Percentiles rank a stretch among this genome's conserved stretches.
Conservation (phyloP, 345 rosid genomes). For the Abelmoschus esculentus region DNA sequence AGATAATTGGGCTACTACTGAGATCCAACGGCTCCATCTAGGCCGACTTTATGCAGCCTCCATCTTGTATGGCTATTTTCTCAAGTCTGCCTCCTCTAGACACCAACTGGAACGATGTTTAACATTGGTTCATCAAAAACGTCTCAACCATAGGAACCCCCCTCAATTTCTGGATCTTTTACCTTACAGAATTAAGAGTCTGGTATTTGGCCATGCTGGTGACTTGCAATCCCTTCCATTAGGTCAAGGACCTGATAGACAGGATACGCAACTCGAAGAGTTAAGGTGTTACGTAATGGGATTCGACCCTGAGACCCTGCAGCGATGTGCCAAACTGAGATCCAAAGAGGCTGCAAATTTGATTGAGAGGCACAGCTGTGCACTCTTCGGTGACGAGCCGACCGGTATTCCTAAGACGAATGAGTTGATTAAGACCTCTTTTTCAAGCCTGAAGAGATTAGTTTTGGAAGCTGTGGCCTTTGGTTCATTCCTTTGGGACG, state of each 20-base stretch:
- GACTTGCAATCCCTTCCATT: slow-evolving; percentile 12
- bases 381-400: slow-evolving; percentile 56
- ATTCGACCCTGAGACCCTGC: slow-evolving; percentile 61
- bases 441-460: slow-evolving; percentile 78
- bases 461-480: slow-evolving; percentile 89
- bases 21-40: slow-evolving; percentile 45
- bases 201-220: slow-evolving; percentile 32
- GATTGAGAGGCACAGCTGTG: slow-evolving; percentile 66
- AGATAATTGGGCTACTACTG: slow-evolving; percentile 79
- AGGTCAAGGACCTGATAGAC: slow-evolving; percentile 19
- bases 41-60: slow-evolving; percentile 55
- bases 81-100: slow-evolving; percentile 72
- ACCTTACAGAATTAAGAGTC: slow-evolving; percentile 28
- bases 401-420: slow-evolving; percentile 23
- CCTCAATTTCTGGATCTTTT: slow-evolving; percentile 29
- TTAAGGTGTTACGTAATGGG: slow-evolving; percentile 59
- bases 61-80: slow-evolving; percentile 72
- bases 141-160: slow-evolving; percentile 20
- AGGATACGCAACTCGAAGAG: slow-evolving; percentile 22
- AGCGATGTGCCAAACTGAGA: slow-evolving; percentile 59
- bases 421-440: slow-evolving; percentile 61
- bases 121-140: slow-evolving; percentile 19
- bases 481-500: slow-evolving; percentile 92
- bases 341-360: slow-evolving; percentile 58
- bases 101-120: slow-evolving; percentile 53